Base-by-base conservation (phyloP, 768 basidiomycete genomes). In the Russula brevipes region DNA sequence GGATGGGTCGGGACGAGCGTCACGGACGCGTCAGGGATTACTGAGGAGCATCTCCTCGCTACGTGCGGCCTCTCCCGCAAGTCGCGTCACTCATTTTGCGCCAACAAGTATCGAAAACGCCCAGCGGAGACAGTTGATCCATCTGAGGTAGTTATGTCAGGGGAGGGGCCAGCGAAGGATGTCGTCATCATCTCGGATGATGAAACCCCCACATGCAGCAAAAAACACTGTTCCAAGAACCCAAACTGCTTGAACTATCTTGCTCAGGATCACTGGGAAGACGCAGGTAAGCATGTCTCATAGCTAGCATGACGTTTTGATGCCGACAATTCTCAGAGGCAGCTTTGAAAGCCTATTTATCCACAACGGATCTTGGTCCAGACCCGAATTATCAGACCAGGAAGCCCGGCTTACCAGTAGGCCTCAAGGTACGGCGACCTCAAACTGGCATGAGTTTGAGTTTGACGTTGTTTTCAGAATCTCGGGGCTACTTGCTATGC, bases 401-500 rank as follows among this genome's bases (percentile, higher is more conserved):
- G 57, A 60, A 63, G 12, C 30, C 55, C 12, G 52, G 59, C n/a
- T 30, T 64, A 33, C 92, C 93, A 11, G 85, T 92, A 11, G 92
- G 92, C 30, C 75, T 95, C 65, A 89, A 82, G 80, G 93, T 89
- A 70, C 17, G 76, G 70, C 41, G 33, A 44, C 33, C 6, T 38
- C 12, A 45, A 52, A 8, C 19, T 54, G 60, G 39, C 47, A 62
- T 59, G 54, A 42, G 41, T 38, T 59, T 30, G 45, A 52, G 31
- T 45, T 57, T 51, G 47, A 49, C 47, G 42, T 52, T 59, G n/a
- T 38, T 19, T 17, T 44, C 69, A 94, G 93, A 98, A 98, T 72
- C 83, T 98, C 19, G 96, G 96, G 4, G 95, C 95, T 17, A 98
- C 96, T 4, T 98, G 96, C 72, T 98, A 98, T 69, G 94, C 92